phyloP scores from a whole-genome alignment of 768 basidiomycete species.

The Lactifluus pinguis region DNA sequence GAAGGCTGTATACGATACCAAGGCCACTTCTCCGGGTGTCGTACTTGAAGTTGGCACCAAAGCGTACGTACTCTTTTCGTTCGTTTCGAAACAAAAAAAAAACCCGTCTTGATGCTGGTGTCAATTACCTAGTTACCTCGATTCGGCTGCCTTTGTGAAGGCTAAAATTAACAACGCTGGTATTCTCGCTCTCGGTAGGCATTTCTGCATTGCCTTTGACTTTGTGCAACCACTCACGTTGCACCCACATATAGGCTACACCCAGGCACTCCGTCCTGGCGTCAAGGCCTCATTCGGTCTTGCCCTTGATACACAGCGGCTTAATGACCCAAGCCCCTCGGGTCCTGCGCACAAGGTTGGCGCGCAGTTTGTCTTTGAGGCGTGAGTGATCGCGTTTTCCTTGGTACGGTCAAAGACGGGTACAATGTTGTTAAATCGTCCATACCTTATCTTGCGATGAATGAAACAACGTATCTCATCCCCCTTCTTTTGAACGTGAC shows the following conservation, averaged over 20 bases:
- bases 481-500: background rate
- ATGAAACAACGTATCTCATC: slow-evolving; percentile 4
- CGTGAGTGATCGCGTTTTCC: slow-evolving; percentile 7
- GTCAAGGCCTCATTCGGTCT: slow-evolving; percentile 91
- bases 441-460: slow-evolving; percentile 12
- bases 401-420: background rate
- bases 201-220: slow-evolving; percentile 10
- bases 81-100: background rate
- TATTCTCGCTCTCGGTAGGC: slow-evolving; percentile 70
- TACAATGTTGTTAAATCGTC: background rate
- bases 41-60: slow-evolving; percentile 93
- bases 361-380: slow-evolving; percentile 20
- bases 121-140: slow-evolving; percentile 50
- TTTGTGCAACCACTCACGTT: slow-evolving; percentile 11
- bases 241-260: slow-evolving; percentile 50
- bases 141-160: slow-evolving; percentile 88
- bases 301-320: slow-evolving; percentile 87
- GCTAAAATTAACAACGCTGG: slow-evolving; percentile 98
- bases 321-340: slow-evolving; percentile 55
- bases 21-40: slow-evolving; percentile 78
- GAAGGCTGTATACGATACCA: slow-evolving; percentile 93
- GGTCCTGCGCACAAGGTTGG: slow-evolving; percentile 67
- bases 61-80: slow-evolving; percentile 49
- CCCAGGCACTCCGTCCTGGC: slow-evolving; percentile 88
- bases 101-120: background rate